phyloP scores from a whole-genome alignment of 257 asterid genomes.

The Primulina eburnea region DNA sequence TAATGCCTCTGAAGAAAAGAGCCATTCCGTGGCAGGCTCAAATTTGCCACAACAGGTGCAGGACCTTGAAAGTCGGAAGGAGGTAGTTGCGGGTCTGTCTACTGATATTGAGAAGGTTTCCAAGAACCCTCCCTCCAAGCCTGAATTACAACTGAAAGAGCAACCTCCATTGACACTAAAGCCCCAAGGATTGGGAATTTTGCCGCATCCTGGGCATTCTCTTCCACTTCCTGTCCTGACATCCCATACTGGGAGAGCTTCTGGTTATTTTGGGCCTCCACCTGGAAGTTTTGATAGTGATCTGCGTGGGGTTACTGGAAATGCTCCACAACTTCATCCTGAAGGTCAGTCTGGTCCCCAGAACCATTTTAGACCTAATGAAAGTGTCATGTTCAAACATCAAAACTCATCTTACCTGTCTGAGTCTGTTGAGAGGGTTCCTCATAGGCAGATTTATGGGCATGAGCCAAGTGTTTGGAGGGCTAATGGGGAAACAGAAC shows the following conservation, averaged over 20 bases:
- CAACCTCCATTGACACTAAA: conserved; percentile 34
- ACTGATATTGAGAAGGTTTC: conserved; percentile 28
- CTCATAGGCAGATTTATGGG: conserved; percentile 27
- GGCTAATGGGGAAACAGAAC: conserved; percentile 44
- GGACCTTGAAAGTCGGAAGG: conserved; percentile 31
- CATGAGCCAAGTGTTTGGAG: conserved; percentile 35
- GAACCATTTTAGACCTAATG: conserved; percentile 35
- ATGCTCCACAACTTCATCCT: conserved; percentile 42
- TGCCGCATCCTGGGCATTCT: conserved; percentile 39
- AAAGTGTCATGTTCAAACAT: conserved; percentile 36
- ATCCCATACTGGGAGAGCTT: conserved; percentile 38
- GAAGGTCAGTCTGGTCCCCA: conserved; percentile 48
- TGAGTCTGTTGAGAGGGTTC: conserved; percentile 44
- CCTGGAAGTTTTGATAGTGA: conserved; percentile 38
- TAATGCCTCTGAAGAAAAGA: conserved; percentile 28
- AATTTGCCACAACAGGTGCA: conserved; percentile 28
- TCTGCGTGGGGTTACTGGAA: conserved; percentile 49
- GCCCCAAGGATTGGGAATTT: conserved; percentile 38
- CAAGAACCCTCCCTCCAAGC: conserved; percentile 27
- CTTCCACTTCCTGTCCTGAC: conserved; percentile 33
- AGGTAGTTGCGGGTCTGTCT: conserved; percentile 21
- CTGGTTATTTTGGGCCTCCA: conserved; percentile 47
- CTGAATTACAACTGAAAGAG: conserved; percentile 34
- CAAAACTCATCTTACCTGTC: conserved; percentile 28
- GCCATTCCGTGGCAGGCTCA: conserved; percentile 21